Evolutionary conservation across 78 protist species (phyloP).

Genomic region (Cyanophora paradoxa): DNA sequence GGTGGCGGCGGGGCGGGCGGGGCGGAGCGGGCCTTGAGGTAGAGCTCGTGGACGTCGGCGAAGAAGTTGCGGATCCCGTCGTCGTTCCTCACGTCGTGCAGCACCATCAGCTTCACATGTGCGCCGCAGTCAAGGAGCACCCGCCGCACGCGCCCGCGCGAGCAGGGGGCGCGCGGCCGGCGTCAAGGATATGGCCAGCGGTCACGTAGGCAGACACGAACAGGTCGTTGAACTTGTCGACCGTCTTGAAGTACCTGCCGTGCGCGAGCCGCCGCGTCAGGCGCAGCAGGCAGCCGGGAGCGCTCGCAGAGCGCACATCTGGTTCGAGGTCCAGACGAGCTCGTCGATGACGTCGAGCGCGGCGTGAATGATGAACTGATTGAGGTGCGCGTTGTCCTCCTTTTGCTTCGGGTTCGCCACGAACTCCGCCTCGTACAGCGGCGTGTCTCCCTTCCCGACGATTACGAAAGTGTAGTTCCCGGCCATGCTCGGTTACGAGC

Average conservation of each 20-base stretch:
- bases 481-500: too few species aligned
- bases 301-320: conserved; percentile 15
- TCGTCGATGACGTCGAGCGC: conserved; percentile 61
- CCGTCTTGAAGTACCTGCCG: conserved; percentile 23
- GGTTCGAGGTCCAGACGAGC: conserved; percentile 37
- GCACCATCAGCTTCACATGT: conserved; percentile 19
- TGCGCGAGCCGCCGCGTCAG: not conserved
- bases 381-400: conserved; percentile 13
- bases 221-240: conserved; percentile 52
- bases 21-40: conserved; percentile 13
- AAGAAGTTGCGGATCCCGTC: conserved; percentile 41
- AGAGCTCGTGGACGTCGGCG: conserved; percentile 44
- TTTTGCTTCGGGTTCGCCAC: too few species aligned
- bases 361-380: conserved; percentile 48
- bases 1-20: not conserved
- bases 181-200: conserved; percentile 29
- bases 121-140: not conserved
- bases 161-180: not conserved
- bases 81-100: conserved; percentile 34
- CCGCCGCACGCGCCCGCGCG: too few species aligned
- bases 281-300: not conserved
- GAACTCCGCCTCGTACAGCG: conserved; percentile 2
- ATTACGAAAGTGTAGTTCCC: not conserved
- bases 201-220: conserved; percentile 54
- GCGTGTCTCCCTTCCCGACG: not conserved